These are phyloP conservation scores for Plasmodium vinckei DNA, from an alignment of 169 alveolate genomes.

Conservation along the genomic window DNA sequence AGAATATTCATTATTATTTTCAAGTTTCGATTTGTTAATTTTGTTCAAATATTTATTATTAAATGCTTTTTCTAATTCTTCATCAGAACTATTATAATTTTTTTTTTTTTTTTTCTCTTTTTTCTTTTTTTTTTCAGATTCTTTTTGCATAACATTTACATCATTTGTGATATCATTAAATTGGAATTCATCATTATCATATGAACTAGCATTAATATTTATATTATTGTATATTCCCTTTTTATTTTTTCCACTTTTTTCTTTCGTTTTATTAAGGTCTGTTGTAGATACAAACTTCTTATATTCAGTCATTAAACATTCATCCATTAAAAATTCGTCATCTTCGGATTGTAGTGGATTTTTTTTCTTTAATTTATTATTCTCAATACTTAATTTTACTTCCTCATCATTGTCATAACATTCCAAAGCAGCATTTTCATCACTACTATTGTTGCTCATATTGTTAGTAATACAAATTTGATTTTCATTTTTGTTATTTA, in stretches of 20 bases:
- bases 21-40: not conserved
- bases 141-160: not conserved
- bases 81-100: not conserved
- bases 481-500: not conserved
- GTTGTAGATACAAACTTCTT: conserved; percentile 20
- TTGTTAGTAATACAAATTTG: not conserved
- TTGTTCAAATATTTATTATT: conserved; percentile 2
- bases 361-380: not conserved
- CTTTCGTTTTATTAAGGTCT: conserved; percentile 1
- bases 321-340: conserved; percentile 23
- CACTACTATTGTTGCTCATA: not conserved
- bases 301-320: conserved; percentile 32
- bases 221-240: not conserved
- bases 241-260: not conserved
- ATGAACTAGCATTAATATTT: no score
- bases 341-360: conserved; percentile 6
- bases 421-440: not conserved
- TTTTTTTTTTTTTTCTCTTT: not conserved
- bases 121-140: not conserved
- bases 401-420: not conserved
- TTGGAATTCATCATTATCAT: not conserved
- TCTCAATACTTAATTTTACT: not conserved
- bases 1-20: conserved; percentile 1
- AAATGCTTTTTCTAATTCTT: not conserved
- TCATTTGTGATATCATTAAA: not conserved